Percentiles rank a stretch among this genome's conserved stretches.
phyloP scores from a whole-genome alignment of 1,139 yeast species.

The Ogataea hybrid region DNA sequence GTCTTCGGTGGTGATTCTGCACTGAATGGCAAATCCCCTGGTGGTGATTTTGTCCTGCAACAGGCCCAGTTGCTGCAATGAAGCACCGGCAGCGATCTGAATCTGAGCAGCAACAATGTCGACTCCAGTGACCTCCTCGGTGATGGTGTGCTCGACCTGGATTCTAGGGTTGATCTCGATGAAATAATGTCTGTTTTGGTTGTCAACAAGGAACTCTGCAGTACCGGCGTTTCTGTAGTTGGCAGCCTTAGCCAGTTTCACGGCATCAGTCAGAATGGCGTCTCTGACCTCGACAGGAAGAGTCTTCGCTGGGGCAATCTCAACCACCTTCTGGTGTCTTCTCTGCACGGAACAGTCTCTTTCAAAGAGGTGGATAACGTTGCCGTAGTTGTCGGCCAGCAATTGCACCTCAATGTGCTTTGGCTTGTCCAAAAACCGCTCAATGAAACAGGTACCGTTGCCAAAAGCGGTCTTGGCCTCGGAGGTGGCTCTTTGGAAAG shows the following conservation, averaged over 20 bases:
- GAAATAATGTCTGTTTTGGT: slow-evolving; percentile 92
- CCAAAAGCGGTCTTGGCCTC: slow-evolving; percentile 96
- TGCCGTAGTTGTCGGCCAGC: slow-evolving; percentile 91
- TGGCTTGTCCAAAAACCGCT: slow-evolving; percentile 91
- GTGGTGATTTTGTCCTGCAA: slow-evolving; percentile 93
- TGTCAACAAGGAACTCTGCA: slow-evolving; percentile 94
- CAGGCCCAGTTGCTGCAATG: slow-evolving; percentile 85
- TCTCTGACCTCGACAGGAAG: slow-evolving; percentile 80
- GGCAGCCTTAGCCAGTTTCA: slow-evolving; percentile 81
- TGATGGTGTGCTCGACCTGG: slow-evolving; percentile 98
- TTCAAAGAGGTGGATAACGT: slow-evolving; percentile 93
- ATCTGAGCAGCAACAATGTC: slow-evolving; percentile 98
- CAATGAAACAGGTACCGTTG: slow-evolving; percentile 97
- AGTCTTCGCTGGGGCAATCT: slow-evolving; percentile 98
- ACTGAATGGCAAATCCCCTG: slow-evolving; percentile 97
- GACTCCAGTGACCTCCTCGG: slow-evolving; percentile 98
- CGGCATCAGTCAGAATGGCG: slow-evolving; percentile 92
- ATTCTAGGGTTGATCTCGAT: slow-evolving; percentile 98
- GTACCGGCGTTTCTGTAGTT: slow-evolving; percentile 98
- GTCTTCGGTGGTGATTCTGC: slow-evolving; percentile 99
- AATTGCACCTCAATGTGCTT: slow-evolving; percentile 98
- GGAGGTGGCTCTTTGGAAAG: slow-evolving; percentile 88
- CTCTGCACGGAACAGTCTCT: slow-evolving; percentile 99
- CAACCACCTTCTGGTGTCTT: slow-evolving; percentile 98
- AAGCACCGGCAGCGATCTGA: slow-evolving; percentile 98